These are phyloP conservation scores for Citrus reticulata DNA, from an alignment of 345 rosid species.

Conservation along the genomic window DNA sequence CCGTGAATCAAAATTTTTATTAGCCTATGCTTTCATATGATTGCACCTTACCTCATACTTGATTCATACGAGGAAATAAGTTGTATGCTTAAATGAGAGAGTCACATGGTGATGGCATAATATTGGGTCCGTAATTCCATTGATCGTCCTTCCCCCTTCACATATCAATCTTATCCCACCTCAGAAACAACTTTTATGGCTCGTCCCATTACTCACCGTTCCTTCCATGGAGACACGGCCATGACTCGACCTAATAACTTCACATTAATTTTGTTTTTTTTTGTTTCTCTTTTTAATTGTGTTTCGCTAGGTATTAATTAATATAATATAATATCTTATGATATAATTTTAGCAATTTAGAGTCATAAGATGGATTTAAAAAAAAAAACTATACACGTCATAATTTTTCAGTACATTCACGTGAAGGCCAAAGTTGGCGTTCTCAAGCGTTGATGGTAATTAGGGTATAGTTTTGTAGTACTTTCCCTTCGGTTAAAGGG, in stretches of 20 bases:
- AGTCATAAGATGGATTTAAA: too few relatives aligned
- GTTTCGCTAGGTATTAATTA: too few relatives aligned
- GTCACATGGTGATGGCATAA: not conserved
- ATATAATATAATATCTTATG: too few relatives aligned
- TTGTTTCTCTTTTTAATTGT: too few relatives aligned
- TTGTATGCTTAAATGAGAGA: not conserved
- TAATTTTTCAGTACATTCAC: not conserved
- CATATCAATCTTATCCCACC: not conserved
- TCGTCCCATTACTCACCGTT: not conserved
- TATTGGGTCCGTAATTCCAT: not conserved
- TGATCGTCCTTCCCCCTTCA: not conserved
- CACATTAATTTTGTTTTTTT: not conserved
- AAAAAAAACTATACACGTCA: too few relatives aligned
- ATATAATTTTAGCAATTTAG: too few relatives aligned
- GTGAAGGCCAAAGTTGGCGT: not conserved
- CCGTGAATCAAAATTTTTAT: not conserved
- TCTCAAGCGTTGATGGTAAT: not conserved
- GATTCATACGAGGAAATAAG: conserved; percentile 15
- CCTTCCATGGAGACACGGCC: not conserved
- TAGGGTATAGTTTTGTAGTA: not conserved
- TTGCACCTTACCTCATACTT: conserved; percentile 1
- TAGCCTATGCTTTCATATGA: not conserved
- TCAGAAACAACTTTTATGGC: not conserved
- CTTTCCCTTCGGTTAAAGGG: not conserved
- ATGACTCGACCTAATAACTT: not conserved